Percentiles rank a stretch among this genome's conserved stretches.
Conservation (phyloP, 164 flowering plant species). For the Stephania japonica region DNA sequence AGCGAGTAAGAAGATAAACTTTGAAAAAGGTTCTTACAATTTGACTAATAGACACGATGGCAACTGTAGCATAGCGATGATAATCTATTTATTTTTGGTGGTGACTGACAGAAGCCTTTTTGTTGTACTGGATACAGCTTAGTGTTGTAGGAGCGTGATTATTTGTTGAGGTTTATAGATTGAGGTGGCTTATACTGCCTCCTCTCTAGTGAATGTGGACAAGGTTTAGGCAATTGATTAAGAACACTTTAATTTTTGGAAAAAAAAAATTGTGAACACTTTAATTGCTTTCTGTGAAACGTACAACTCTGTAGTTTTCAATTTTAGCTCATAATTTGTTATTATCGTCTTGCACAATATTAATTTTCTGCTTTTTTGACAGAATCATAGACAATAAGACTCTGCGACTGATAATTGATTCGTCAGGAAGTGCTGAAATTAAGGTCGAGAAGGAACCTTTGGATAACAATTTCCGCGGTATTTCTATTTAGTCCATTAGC, state of each 20-base stretch:
- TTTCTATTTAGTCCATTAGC: conserved; percentile 6
- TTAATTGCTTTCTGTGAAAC: background rate
- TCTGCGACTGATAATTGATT: conserved; percentile 74
- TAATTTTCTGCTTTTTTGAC: conserved; percentile 19
- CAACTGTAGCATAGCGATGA: background rate
- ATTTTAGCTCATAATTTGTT: background rate
- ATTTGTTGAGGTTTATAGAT: background rate
- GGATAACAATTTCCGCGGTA: conserved; percentile 76
- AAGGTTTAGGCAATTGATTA: background rate
- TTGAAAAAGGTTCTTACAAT: background rate
- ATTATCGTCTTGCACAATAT: background rate
- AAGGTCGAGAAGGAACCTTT: conserved; percentile 46
- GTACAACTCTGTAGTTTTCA: background rate
- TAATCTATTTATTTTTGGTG: background rate
- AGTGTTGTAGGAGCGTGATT: background rate
- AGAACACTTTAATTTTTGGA: background rate
- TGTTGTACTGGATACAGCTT: no score
- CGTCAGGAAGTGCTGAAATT: conserved; percentile 55
- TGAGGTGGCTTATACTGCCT: background rate
- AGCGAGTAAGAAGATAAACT: background rate
- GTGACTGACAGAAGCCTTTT: background rate
- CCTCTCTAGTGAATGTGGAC: background rate
- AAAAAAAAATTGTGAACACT: no score
- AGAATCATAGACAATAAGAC: conserved; percentile 87
- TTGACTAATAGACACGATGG: background rate